Evolutionary conservation across 352 stramenopile species (phyloP).

Genomic region (Blastocystis sp.): DNA sequence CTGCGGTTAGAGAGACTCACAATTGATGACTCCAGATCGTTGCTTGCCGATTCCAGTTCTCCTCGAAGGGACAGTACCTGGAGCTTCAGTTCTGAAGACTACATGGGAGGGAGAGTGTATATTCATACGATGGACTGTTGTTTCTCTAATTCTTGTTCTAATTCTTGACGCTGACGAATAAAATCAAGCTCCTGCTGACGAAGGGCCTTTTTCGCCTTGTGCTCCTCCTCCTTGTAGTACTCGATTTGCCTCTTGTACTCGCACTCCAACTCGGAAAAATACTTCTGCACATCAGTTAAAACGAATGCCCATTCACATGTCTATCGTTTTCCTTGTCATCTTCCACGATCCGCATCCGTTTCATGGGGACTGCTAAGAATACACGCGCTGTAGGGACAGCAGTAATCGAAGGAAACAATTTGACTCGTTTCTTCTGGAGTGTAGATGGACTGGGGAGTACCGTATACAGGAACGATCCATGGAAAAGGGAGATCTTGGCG

Average conservation of each 20-base stretch:
- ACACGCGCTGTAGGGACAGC: neutral
- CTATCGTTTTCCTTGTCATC: neutral
- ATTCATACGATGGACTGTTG: neutral
- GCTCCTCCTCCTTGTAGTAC: conserved; percentile 13
- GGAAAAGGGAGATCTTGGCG: too few species aligned
- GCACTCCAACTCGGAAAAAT: neutral
- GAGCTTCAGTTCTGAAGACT: conserved; percentile 26
- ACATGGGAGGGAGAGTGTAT: neutral
- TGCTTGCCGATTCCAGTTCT: neutral
- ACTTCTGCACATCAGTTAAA: neutral
- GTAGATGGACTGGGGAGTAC: neutral
- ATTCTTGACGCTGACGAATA: neutral
- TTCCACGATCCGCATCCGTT: neutral
- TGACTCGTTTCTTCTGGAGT: neutral
- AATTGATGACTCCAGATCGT: neutral
- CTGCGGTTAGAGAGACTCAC: neutral
- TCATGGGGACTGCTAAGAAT: neutral
- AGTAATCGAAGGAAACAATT: neutral
- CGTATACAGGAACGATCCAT: too few species aligned
- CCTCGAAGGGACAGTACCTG: conserved; percentile 2
- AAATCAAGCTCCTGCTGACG: conserved; percentile 2
- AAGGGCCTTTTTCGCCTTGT: conserved; percentile 12
- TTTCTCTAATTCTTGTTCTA: conserved; percentile 5
- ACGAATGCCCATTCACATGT: neutral
- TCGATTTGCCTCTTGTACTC: conserved; percentile 41